These are phyloP conservation scores for Sugiyamaella sp. DNA, from an alignment of 1,139 yeast genomes.

Conservation along the genomic window DNA sequence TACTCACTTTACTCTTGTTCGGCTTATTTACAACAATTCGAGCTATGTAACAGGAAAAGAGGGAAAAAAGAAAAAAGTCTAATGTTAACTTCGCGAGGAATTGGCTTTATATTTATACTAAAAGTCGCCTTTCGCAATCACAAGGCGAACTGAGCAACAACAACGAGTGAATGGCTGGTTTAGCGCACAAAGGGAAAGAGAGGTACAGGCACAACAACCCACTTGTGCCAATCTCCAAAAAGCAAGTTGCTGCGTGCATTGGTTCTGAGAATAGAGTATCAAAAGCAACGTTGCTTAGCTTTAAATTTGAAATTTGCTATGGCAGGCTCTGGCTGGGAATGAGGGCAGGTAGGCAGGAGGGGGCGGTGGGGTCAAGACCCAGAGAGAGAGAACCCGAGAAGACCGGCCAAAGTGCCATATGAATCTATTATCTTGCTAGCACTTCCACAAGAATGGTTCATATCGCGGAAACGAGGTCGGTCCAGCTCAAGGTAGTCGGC, in stretches of 20 bases:
- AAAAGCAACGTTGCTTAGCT: not conserved
- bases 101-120: conserved; percentile 19
- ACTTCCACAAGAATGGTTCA: too few species aligned
- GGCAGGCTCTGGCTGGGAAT: too few species aligned
- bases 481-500: not conserved
- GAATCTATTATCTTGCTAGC: too few species aligned
- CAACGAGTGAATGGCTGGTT: conserved; percentile 17
- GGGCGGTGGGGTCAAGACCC: too few species aligned
- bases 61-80: not conserved
- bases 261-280: not conserved
- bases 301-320: not conserved
- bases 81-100: conserved; percentile 11
- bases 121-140: not conserved
- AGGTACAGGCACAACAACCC: conserved; percentile 11
- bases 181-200: conserved; percentile 15
- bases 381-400: too few species aligned
- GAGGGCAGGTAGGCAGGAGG: too few species aligned
- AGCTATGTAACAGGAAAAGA: not conserved
- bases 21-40: conserved; percentile 10
- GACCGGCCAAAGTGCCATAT: too few species aligned
- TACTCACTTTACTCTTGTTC: conserved; percentile 11
- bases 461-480: too few species aligned
- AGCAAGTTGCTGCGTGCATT: conserved; percentile 11
- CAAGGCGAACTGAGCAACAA: conserved; percentile 15
- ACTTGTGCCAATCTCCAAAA: conserved; percentile 7